Percentiles rank a stretch among this genome's conserved stretches.
Conservation (phyloP, 2,329 filamentous ascomycete species). For the Pyrenophora teres region DNA sequence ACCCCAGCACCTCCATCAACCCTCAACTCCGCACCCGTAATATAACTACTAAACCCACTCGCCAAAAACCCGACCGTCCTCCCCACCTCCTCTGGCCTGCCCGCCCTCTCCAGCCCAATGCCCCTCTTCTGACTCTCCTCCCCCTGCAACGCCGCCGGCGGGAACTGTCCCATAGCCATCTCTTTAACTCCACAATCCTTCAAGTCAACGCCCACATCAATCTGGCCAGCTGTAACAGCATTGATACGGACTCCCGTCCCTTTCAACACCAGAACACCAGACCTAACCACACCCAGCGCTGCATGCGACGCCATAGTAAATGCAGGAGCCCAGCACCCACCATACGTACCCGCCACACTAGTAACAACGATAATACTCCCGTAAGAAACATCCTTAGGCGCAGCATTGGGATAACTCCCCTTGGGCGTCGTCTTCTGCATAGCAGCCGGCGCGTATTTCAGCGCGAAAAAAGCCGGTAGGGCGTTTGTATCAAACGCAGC, state of each 20-base stretch:
- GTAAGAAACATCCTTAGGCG: conserved; percentile 64
- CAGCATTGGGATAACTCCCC: conserved; percentile 63
- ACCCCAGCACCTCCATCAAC: conserved; percentile 63
- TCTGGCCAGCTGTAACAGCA: conserved; percentile 55
- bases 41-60: conserved; percentile 65
- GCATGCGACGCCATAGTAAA: conserved; percentile 66
- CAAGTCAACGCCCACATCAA: conserved; percentile 54
- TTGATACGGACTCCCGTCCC: conserved; percentile 64
- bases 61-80: conserved; percentile 66
- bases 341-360: conserved; percentile 62
- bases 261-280: conserved; percentile 63
- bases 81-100: conserved; percentile 62
- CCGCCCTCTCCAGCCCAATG: conserved; percentile 64
- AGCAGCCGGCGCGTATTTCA: conserved; percentile 67
- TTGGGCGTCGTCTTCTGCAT: conserved; percentile 64
- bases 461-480: conserved; percentile 66
- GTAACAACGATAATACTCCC: conserved; percentile 67
- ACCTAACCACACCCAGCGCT: conserved; percentile 63
- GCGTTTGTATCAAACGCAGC: conserved; percentile 65
- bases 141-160: conserved; percentile 59
- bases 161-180: conserved; percentile 60
- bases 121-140: conserved; percentile 54
- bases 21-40: conserved; percentile 65
- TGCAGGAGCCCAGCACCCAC: conserved; percentile 63
- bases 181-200: conserved; percentile 42